Base-by-base conservation (phyloP, 306 rosid species). In the Heteromeles arbutifolia region DNA sequence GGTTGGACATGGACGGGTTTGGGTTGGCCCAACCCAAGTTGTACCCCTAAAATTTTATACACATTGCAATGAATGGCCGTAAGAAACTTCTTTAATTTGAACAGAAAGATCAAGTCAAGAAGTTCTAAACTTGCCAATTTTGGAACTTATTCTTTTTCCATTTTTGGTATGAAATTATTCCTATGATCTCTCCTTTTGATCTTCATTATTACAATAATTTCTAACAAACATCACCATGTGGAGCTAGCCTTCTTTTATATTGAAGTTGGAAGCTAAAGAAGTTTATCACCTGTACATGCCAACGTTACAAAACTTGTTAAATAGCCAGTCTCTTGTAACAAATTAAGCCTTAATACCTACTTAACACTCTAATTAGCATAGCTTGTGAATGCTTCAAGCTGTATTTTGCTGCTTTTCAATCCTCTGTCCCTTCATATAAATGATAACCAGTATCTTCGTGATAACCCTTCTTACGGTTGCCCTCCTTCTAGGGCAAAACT, bases 201-300 rank as follows among this genome's bases (percentile, higher is more conserved):
- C 81, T 50, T 70, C 54, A 29, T 10, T 66, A 54, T 70, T 84
- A 65, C 74, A 74, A 56, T 48, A 77, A 81, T 81, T 75, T 79
- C 77, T 76, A 22, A 45, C 80, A 77, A 78, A 84, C 88, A 85
- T 79, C 73, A 61, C 84, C 91, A 91, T 85, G 90, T 93, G 92
- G 78, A 67, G 48, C 62, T 65, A 77, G 34, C 59, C 64, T 71
- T 86, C 76, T 80, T 85, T 76, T 83, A 84, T 87, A 67, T 76
- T 69, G 78, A 72, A 74, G 58, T 85, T 73, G 80, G 12, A 65
- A 65, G 67, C 34, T 59, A 24, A 43, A 77, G 62, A 62, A 56
- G 15, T 45, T 45, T 32, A 3, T 32, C 50, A 58, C 81, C 80
- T 63, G 53, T 82, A 83, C 74, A 81, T 87, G 91, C 90, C 91